Evolutionary conservation across 352 stramenopile genomes (phyloP), one percentile per base, ranked within the genome.

Genomic region (Phytophthora crassamura): DNA sequence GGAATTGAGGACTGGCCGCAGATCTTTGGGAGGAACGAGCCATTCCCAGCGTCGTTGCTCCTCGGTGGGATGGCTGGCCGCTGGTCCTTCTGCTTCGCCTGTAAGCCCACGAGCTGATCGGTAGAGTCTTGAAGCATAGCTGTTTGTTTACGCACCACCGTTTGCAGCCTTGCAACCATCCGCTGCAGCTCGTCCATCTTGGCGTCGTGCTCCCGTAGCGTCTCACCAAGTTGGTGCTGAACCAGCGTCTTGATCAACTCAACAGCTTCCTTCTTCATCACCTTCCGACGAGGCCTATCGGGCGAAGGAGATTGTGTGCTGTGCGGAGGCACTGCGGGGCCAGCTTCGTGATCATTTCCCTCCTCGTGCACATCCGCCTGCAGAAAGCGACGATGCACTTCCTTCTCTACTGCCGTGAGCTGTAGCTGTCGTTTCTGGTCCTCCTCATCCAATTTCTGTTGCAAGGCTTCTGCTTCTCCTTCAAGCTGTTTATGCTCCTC

Each of bases 251-350:
- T 82, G 51, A 84, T 71, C 20, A 82, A 47, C 2, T 76, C 67
- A 14, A 82, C 56, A 0, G 73, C 76, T 32, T 84, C 70, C 66
- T 77, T 80, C 49, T 82, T 82, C 73, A 84, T 84, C 33, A 84
- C 72, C 40, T 75, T 84, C 42, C 75, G 75, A 5, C 59, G 62
- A 12, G 51, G 36, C 49, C 67, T 77, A 3, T 36, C 50, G 1
- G 42, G 52, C 16, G 52, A 53, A 38, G 15, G 18, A 46, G 22
- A 15, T 16, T 45, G 57, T 30, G 22, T 7, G 10, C 22, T 60
- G 10, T 15, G n/a, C 18, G 20, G 53, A n/a, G 16, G 16, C 7
- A 40, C n/a, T 3, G 22, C 32, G 33, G 43, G 51, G 7, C 16
- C 51, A 18, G 35, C 15, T 6, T 62, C 50, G 7, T 49, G 42